These are phyloP conservation scores for Trichoderma koningiopsis DNA, from an alignment of 2,329 filamentous ascomycete genomes.

Conservation along the genomic window DNA sequence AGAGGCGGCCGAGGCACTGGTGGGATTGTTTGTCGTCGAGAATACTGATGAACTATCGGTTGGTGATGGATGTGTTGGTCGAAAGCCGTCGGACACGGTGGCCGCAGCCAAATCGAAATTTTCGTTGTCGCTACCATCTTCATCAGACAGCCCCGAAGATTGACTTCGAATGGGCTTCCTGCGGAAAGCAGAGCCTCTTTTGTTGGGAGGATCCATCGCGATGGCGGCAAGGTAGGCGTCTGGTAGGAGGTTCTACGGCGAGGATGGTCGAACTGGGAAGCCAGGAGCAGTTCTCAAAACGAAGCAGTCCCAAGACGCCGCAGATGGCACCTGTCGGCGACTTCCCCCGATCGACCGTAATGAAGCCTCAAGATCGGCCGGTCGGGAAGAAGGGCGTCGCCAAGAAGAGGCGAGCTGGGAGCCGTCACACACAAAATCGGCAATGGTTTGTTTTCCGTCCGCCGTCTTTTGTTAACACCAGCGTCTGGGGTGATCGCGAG, in stretches of 20 bases:
- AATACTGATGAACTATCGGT: background rate
- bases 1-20: conserved; percentile 29
- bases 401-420: background rate
- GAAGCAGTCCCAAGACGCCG: conserved; percentile 24
- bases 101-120: conserved; percentile 53
- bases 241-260: conserved; percentile 3
- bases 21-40: conserved; percentile 24
- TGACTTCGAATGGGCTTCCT: conserved; percentile 47
- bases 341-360: conserved; percentile 15
- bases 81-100: conserved; percentile 57
- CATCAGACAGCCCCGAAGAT: conserved; percentile 41
- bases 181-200: conserved; percentile 43
- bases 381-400: background rate
- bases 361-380: background rate
- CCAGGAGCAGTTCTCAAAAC: conserved; percentile 10
- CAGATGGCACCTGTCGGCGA: conserved; percentile 16
- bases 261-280: conserved; percentile 6
- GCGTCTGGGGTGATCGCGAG: background rate
- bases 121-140: conserved; percentile 40
- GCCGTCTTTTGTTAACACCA: background rate
- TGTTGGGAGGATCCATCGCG: conserved; percentile 45
- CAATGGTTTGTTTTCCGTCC: background rate
- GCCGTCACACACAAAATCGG: background rate
- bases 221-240: conserved; percentile 28
- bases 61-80: conserved; percentile 38